Base-by-base conservation (phyloP, 805 yeast species). In the Novakomyces olei region DNA sequence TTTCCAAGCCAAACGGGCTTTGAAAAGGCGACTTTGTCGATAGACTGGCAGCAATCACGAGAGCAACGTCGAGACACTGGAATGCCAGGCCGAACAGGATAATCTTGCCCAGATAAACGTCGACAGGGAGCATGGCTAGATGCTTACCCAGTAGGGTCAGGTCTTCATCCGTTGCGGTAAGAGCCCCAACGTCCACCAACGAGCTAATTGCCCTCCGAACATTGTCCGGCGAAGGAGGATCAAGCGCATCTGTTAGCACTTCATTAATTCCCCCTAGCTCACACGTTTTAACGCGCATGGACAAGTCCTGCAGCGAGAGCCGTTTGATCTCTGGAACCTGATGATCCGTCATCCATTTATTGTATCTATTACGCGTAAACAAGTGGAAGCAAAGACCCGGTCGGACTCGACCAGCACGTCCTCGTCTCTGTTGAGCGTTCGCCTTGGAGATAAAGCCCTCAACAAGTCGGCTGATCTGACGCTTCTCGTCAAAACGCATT, bases 401-500 rank as follows among this genome's bases (percentile, higher is more conserved):
- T 12, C 70, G 64, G 54, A 88, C 96, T 68, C 99, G 79, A 39
- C 99, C 99, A n/a, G 99, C 96, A 62, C 99, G 77, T 50, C 99
- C 99, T 29, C 83, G 71, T 53, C 99, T 61, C 57, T 88, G 99
- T 23, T 77, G 67, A 0, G 96, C 98, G 26, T 92, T 76, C 0
- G 96, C 92, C 45, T 76, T 79, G 0, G 96, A 81, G 15, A 88
- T 72, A 1, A 98, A 88, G 1, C 88, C 80, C 0, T 94, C 83
- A 33, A 88, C 56, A 45, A 88, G 64, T 0, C 95, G 77, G n/a
- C 93, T 85, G 22, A 88, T 62, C 0, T 95, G 95, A 8, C 25
- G 9, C 12, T 19, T 14, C 10, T 16, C n/a, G 22, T 32, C 27
- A 14, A 18, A 27, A 17, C 19, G 35, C 15, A 85, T 79, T 5